Conservation (phyloP, 257 asterid genomes). For the Jacaranda mimosifolia region DNA sequence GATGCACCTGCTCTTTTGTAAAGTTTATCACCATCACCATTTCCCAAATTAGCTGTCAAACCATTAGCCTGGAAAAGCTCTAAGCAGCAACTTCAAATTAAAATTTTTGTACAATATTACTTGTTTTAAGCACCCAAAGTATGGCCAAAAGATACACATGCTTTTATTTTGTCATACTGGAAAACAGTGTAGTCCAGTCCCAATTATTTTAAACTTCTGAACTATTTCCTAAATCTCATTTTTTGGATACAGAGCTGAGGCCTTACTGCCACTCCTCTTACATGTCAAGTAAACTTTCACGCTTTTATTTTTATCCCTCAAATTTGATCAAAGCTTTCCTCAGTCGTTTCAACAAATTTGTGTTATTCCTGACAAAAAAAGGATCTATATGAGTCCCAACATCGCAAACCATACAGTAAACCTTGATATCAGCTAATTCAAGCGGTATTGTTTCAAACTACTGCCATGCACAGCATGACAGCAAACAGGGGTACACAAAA, state of each 20-base stretch:
- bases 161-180: neutral
- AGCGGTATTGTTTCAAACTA: neutral
- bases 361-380: neutral
- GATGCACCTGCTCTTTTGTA: neutral
- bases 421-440: neutral
- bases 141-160: neutral
- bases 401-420: neutral
- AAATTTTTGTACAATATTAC: neutral
- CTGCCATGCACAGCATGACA: neutral
- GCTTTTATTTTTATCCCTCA: neutral
- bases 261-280: neutral
- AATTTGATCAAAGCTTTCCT: neutral
- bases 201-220: neutral
- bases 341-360: neutral
- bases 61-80: neutral
- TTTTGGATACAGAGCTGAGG: neutral
- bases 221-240: neutral
- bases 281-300: neutral
- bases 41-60: too few species aligned
- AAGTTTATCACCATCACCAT: neutral
- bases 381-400: neutral
- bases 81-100: neutral
- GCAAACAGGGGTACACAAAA: neutral
- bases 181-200: neutral
- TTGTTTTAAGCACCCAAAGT: neutral